These are phyloP conservation scores for Rosa chinensis DNA, from an alignment of 306 rosid species.

Conservation along the genomic window DNA sequence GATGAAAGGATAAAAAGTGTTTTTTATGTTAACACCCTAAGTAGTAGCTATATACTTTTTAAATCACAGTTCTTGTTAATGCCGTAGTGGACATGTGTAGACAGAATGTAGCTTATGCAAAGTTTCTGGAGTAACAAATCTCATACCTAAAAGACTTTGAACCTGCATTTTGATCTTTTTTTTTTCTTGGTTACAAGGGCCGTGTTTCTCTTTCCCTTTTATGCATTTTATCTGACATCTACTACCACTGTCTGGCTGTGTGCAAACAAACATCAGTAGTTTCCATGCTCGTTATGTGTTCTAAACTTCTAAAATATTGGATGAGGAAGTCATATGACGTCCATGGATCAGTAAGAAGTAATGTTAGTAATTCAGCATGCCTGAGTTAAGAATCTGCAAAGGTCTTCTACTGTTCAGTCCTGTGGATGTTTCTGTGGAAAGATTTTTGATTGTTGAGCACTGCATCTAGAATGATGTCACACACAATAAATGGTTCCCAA, in stretches of 20 bases:
- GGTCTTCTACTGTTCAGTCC: neutral
- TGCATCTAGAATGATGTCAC: neutral
- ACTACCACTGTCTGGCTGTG: neutral
- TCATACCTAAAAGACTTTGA: neutral
- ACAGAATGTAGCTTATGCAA: neutral
- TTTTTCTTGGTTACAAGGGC: no score
- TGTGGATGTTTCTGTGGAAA: neutral
- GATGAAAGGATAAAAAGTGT: neutral
- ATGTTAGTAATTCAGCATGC: neutral
- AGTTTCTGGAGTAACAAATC: neutral
- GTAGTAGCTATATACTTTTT: neutral
- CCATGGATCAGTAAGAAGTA: neutral
- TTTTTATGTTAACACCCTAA: neutral
- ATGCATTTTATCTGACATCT: neutral
- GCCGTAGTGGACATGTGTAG: neutral
- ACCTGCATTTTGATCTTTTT: neutral
- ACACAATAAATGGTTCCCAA: neutral
- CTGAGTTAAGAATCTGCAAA: neutral
- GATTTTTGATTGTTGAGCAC: neutral
- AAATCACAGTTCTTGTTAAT: neutral
- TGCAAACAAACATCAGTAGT: neutral
- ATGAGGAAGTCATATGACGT: neutral
- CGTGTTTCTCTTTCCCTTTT: neutral
- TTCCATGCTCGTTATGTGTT: neutral
- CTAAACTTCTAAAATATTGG: conserved; percentile 3